These are phyloP conservation scores for Rhodomyrtus psidioides DNA, from an alignment of 441 rosid genomes.

Conservation along the genomic window DNA sequence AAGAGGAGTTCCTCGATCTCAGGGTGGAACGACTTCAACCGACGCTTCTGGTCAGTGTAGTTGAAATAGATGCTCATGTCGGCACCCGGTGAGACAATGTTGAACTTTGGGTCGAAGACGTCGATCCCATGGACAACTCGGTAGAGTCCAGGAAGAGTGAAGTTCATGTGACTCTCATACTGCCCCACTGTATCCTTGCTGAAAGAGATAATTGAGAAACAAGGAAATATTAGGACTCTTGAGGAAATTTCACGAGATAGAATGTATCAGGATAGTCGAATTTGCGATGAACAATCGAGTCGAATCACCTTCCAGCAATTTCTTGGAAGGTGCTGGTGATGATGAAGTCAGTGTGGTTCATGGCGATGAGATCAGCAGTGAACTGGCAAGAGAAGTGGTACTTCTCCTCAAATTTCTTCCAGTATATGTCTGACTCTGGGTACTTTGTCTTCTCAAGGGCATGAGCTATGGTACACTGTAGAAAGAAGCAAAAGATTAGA, in stretches of 20 bases:
- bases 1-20: constrained; percentile 87
- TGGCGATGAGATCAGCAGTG: constrained; percentile 88
- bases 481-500: neutral
- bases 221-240: neutral
- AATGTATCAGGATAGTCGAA: neutral
- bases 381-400: constrained; percentile 96
- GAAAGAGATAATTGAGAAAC: constrained; percentile 4
- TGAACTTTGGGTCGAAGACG: constrained; percentile 91
- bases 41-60: constrained; percentile 61
- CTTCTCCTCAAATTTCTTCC: constrained; percentile 90
- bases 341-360: constrained; percentile 96
- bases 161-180: constrained; percentile 94
- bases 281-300: neutral
- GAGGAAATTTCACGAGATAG: neutral
- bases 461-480: constrained; percentile 92
- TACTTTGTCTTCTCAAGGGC: constrained; percentile 94
- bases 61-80: constrained; percentile 79
- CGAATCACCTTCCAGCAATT: constrained; percentile 86
- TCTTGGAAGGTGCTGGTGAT: constrained; percentile 98
- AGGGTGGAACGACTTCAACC: constrained; percentile 64
- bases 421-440: constrained; percentile 91
- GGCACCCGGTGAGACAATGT: constrained; percentile 98
- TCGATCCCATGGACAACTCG: constrained; percentile 92
- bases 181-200: constrained; percentile 97
- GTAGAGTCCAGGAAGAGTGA: constrained; percentile 92